A percentile compares a stretch with the other conserved stretches of the same genome.
phyloP scores from a whole-genome alignment of 495 filamentous ascomycete species.

The Chaetomium tenue region DNA sequence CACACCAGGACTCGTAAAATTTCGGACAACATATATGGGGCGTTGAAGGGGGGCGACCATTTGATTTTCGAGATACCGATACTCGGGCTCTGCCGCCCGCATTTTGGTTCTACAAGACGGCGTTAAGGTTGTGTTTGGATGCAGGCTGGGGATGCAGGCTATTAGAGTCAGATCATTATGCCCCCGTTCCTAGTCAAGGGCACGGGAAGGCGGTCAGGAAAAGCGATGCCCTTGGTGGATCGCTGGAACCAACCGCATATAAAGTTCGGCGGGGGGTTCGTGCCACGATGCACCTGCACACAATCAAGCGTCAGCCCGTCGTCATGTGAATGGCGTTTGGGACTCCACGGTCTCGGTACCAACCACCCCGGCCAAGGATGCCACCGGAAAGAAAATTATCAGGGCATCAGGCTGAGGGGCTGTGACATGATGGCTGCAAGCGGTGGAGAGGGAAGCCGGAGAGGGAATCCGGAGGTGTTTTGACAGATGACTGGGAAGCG shows the following conservation, averaged over 20 bases:
- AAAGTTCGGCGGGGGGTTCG: background rate
- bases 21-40: constrained; percentile 15
- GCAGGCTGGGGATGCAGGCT: background rate
- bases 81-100: background rate
- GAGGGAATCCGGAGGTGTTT: too few species aligned
- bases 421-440: background rate
- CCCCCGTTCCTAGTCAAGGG: background rate
- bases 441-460: background rate
- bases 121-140: constrained; percentile 23
- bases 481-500: background rate
- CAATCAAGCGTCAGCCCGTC: background rate
- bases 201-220: background rate
- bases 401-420: background rate
- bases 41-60: constrained; percentile 16
- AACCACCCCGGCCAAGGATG: background rate
- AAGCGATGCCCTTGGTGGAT: background rate
- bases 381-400: too few species aligned
- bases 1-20: constrained; percentile 7
- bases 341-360: background rate
- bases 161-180: background rate
- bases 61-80: background rate
- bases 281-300: constrained; percentile 11
- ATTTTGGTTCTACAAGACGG: constrained; percentile 8
- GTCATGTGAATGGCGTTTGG: constrained; percentile 17
- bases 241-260: constrained; percentile 15